phyloP scores from a whole-genome alignment of 2,329 filamentous ascomycete species.

The Penicillium sp. region DNA sequence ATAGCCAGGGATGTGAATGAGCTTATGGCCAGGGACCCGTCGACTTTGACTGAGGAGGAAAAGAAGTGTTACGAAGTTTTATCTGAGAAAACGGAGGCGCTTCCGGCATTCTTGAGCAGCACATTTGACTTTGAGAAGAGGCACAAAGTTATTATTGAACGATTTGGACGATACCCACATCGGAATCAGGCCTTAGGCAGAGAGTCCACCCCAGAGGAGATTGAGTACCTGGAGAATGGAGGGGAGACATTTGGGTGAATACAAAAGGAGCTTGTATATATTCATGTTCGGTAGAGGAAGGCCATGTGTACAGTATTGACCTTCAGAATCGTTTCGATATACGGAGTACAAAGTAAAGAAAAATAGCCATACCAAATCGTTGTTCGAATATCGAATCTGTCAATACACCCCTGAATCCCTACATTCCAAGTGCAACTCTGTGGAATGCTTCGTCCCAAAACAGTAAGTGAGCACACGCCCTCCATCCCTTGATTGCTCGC shows the following conservation, averaged over 20 bases:
- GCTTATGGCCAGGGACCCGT: slow-evolving; percentile 11
- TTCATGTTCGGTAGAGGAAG: neutral
- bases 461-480: neutral
- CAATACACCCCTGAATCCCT: neutral
- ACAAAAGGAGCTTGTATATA: neutral
- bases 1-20: slow-evolving; percentile 19
- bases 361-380: neutral
- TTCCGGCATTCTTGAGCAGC: slow-evolving; percentile 11
- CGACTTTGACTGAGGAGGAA: slow-evolving; percentile 16
- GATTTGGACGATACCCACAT: slow-evolving; percentile 29
- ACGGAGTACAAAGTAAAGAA: neutral
- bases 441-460: neutral
- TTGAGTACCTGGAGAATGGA: slow-evolving; percentile 24
- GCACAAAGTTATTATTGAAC: slow-evolving; percentile 26
- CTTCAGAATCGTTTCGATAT: neutral
- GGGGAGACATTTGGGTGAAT: slow-evolving; percentile 21
- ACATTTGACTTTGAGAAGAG: slow-evolving; percentile 21
- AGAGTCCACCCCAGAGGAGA: slow-evolving; percentile 21
- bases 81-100: slow-evolving; percentile 7
- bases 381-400: neutral
- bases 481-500: neutral
- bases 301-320: neutral
- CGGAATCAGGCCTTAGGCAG: slow-evolving; percentile 25
- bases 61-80: slow-evolving; percentile 14
- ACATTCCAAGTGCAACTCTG: neutral